A percentile compares a stretch with the other conserved stretches of the same genome.
phyloP scores from a whole-genome alignment of 2,329 filamentous ascomycete genomes.

The Trichophyton benhamiae region DNA sequence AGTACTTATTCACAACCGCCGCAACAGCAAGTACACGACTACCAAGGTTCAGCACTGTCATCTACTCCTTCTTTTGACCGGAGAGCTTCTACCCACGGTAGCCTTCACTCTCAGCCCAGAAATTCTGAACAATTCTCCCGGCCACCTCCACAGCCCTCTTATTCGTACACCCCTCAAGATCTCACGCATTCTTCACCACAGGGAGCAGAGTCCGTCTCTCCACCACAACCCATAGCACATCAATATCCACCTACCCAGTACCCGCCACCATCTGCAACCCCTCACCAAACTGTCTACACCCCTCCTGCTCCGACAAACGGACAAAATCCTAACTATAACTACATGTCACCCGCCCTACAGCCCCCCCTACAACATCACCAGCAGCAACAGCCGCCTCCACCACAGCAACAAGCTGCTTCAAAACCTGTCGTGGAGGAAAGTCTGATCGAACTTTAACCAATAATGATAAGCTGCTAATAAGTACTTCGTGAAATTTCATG shows the following conservation, averaged over 20 bases:
- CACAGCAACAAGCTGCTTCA: slow-evolving; percentile 44
- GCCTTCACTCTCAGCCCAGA: not conserved
- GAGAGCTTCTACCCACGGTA: not conserved
- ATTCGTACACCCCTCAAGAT: not conserved
- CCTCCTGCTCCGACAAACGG: not conserved
- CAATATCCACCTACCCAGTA: not conserved
- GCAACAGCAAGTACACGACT: slow-evolving; percentile 4
- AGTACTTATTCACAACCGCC: not conserved
- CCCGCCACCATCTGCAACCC: not conserved
- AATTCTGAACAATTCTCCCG: not conserved
- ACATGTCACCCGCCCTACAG: slow-evolving; percentile 16
- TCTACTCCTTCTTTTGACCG: not conserved
- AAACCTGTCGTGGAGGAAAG: slow-evolving; percentile 55
- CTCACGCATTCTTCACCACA: not conserved
- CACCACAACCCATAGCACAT: not conserved
- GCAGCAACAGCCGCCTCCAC: slow-evolving; percentile 40
- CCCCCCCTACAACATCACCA: slow-evolving; percentile 37
- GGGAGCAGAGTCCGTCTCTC: not conserved
- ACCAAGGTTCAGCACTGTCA: not conserved
- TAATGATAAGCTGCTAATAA: not conserved
- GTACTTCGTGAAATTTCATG: not conserved
- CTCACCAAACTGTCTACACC: not conserved
- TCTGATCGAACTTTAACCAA: slow-evolving; percentile 58
- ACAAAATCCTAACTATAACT: slow-evolving; percentile 2
- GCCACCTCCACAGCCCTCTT: not conserved